Conservation (phyloP, 176 grass and related monocot species). For the Miscanthus lutarioriparius region DNA sequence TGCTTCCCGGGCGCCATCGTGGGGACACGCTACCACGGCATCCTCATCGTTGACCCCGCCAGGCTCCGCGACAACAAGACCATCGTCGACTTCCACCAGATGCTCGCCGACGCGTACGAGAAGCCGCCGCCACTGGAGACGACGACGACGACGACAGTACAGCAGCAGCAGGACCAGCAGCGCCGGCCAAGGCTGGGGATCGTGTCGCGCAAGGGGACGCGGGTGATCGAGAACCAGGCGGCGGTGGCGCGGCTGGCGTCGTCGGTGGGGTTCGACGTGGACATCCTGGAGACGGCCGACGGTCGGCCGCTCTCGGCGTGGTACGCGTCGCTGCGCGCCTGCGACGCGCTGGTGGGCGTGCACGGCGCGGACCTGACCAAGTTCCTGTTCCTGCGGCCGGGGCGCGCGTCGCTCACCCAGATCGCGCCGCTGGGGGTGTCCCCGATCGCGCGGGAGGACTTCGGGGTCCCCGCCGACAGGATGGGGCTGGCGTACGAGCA, state of each 20-base stretch:
- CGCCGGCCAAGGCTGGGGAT: constrained; percentile 46
- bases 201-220: constrained; percentile 56
- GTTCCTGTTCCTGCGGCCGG: constrained; percentile 63
- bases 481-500: constrained; percentile 62
- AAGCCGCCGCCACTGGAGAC: too few relatives aligned
- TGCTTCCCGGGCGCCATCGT: constrained; percentile 69
- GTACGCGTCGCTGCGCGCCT: constrained; percentile 44
- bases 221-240: constrained; percentile 68
- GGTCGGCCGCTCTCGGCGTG: constrained; percentile 29
- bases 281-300: constrained; percentile 45
- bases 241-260: constrained; percentile 22
- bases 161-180: too few relatives aligned
- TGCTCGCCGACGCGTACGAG: constrained; percentile 45
- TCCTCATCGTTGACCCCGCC: constrained; percentile 38
- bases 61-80: constrained; percentile 41
- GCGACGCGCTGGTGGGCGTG: constrained; percentile 74
- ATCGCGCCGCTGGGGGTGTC: constrained; percentile 53
- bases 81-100: constrained; percentile 44
- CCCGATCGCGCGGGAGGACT: constrained; percentile 40
- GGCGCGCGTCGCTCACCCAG: constrained; percentile 44
- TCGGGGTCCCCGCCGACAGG: background rate
- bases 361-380: constrained; percentile 78
- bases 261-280: constrained; percentile 54
- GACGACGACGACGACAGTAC: background rate
- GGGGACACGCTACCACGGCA: constrained; percentile 61